A percentile compares a stretch with the other conserved stretches of the same genome.
Evolutionary conservation across 345 rosid species (phyloP).

Genomic region (Cardamine occulta): DNA sequence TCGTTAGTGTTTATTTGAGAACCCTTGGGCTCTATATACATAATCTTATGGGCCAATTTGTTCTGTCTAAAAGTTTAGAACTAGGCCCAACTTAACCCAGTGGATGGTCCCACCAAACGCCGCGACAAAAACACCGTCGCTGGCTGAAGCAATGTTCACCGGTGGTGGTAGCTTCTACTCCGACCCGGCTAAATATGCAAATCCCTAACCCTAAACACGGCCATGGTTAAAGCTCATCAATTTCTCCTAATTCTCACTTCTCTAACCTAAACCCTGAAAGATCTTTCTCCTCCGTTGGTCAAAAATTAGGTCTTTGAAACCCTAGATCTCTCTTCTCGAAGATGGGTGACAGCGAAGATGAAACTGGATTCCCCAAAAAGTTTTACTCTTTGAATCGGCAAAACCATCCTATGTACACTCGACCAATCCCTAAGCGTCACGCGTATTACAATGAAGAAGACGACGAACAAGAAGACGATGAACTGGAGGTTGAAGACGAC

Average conservation of each 20-base stretch:
- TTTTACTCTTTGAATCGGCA: conserved; percentile 56
- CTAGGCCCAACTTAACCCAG: not conserved
- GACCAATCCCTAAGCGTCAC: conserved; percentile 40
- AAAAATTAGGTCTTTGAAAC: conserved; percentile 32
- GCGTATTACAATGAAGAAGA: conserved; percentile 48
- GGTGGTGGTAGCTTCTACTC: conserved; percentile 42
- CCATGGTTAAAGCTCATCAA: conserved; percentile 22
- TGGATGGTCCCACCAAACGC: conserved; percentile 27
- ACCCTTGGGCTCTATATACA: no score
- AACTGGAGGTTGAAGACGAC: conserved; percentile 46
- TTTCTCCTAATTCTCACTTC: not conserved
- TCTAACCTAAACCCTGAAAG: conserved; percentile 1
- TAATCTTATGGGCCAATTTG: not conserved
- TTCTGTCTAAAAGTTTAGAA: not conserved
- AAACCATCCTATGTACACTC: conserved; percentile 55
- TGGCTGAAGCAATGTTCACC: conserved; percentile 31
- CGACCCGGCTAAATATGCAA: conserved; percentile 33
- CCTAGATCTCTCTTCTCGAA: conserved; percentile 25
- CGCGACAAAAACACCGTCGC: conserved; percentile 43
- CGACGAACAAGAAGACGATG: conserved; percentile 37
- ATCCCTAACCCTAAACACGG: conserved; percentile 27
- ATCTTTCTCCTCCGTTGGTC: not conserved
- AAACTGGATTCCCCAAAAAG: conserved; percentile 69
- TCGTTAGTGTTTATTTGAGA: no score
- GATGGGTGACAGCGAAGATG: conserved; percentile 86